Conservation (phyloP, 257 asterid species). For the Coffea canephora region DNA sequence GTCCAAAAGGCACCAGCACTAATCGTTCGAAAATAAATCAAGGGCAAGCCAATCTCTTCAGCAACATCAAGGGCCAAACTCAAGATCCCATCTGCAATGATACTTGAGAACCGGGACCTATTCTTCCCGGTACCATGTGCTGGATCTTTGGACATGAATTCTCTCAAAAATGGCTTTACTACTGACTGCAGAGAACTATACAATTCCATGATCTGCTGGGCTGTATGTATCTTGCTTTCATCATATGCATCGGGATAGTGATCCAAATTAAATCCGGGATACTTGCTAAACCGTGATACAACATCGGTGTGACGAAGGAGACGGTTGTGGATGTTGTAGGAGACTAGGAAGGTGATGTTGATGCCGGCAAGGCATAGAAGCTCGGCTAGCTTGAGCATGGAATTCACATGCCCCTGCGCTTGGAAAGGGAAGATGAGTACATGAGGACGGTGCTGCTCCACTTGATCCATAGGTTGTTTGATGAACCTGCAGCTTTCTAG, state of each 20-base stretch:
- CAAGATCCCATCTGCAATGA: constrained; percentile 45
- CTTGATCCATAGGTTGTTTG: constrained; percentile 14
- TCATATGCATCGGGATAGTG: constrained; percentile 50
- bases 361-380: constrained; percentile 49
- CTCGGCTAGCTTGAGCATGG: constrained; percentile 66
- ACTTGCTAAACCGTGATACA: constrained; percentile 30
- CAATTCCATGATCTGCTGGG: constrained; percentile 1
- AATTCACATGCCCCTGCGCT: constrained; percentile 68
- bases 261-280: constrained; percentile 38
- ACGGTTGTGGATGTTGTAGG: constrained; percentile 47
- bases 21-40: constrained; percentile 47
- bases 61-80: constrained; percentile 58
- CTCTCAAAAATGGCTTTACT: constrained; percentile 23
- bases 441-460: constrained; percentile 38
- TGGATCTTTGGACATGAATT: constrained; percentile 2
- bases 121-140: neutral
- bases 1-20: constrained; percentile 58
- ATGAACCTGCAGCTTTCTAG: neutral
- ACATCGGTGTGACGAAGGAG: constrained; percentile 40
- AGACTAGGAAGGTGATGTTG: constrained; percentile 55
- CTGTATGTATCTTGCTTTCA: neutral
- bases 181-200: constrained; percentile 1
- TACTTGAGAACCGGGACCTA: constrained; percentile 36
- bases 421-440: constrained; percentile 56
- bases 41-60: constrained; percentile 52